These are phyloP conservation scores for Flaveria trinervia DNA, from an alignment of 129 eudicot genomes.

Conservation along the genomic window DNA sequence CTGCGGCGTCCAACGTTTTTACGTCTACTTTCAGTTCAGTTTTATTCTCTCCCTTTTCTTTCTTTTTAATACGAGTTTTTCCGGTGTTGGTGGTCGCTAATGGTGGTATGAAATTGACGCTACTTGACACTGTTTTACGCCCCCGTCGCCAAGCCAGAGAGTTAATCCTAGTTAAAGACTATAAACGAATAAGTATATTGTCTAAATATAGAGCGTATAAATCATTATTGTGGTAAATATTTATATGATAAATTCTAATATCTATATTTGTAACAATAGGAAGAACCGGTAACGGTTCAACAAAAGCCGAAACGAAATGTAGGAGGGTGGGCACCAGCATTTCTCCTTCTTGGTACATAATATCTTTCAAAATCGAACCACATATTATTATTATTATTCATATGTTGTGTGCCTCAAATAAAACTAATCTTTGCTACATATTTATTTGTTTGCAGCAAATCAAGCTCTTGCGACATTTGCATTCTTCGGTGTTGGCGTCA, in stretches of 20 bases:
- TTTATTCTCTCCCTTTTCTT: too few relatives aligned
- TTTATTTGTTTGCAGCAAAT: conserved; percentile 48
- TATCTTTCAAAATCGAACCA: background rate
- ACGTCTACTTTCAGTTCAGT: too few relatives aligned
- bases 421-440: background rate
- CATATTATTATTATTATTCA: background rate
- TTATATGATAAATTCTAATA: background rate
- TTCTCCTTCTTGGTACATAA: conserved; percentile 61
- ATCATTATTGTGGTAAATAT: background rate
- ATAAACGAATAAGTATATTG: too few relatives aligned
- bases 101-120: too few relatives aligned
- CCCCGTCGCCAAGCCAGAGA: too few relatives aligned
- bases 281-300: conserved; percentile 27
- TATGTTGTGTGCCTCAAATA: background rate
- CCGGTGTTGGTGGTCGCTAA: too few relatives aligned
- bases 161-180: too few relatives aligned
- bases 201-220: too few relatives aligned
- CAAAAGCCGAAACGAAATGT: conserved; percentile 20
- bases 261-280: conserved; percentile 12
- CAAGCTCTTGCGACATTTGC: conserved; percentile 90
- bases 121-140: too few relatives aligned
- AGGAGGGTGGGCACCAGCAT: conserved; percentile 72
- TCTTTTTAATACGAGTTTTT: too few relatives aligned
- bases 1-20: too few relatives aligned
- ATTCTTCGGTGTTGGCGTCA: conserved; percentile 91